phyloP scores from a whole-genome alignment of 2,329 filamentous ascomycete genomes.

The Trichoderma aggressivum region DNA sequence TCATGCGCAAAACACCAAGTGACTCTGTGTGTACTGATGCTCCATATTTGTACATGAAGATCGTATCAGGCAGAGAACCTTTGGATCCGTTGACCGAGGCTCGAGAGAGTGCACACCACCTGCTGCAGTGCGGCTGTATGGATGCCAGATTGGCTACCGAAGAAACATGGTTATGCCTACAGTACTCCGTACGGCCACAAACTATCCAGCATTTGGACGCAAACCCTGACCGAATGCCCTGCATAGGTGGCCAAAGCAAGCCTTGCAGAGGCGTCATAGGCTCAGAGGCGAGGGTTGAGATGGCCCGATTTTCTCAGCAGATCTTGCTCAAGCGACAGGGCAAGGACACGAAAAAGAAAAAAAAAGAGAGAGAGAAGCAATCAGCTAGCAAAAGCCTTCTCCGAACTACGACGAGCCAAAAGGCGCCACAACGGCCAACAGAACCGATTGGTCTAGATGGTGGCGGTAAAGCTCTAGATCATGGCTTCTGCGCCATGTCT shows the following conservation, averaged over 20 bases:
- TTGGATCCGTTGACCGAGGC: constrained; percentile 7
- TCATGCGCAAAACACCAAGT: neutral
- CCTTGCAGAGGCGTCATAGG: neutral
- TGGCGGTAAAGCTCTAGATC: constrained; percentile 8
- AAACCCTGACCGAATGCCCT: neutral
- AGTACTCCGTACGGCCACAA: neutral
- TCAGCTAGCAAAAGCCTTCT: neutral
- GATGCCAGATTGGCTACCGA: neutral
- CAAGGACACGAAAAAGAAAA: neutral
- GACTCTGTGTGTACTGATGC: neutral
- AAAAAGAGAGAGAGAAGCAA: neutral
- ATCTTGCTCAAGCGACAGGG: neutral
- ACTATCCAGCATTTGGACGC: neutral
- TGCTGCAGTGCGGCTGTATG: neutral
- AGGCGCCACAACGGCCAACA: neutral
- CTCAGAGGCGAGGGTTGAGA: neutral
- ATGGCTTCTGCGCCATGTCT: neutral
- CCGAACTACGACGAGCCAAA: neutral
- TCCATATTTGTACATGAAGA: neutral
- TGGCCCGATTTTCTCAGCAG: constrained; percentile 13
- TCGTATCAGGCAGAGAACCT: neutral
- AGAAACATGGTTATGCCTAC: neutral
- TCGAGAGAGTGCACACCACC: neutral
- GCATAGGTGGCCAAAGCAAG: neutral
- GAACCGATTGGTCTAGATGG: neutral